These are phyloP conservation scores for Calonectria pauciramosa DNA, from an alignment of 2,329 filamentous ascomycete genomes.

Conservation along the genomic window DNA sequence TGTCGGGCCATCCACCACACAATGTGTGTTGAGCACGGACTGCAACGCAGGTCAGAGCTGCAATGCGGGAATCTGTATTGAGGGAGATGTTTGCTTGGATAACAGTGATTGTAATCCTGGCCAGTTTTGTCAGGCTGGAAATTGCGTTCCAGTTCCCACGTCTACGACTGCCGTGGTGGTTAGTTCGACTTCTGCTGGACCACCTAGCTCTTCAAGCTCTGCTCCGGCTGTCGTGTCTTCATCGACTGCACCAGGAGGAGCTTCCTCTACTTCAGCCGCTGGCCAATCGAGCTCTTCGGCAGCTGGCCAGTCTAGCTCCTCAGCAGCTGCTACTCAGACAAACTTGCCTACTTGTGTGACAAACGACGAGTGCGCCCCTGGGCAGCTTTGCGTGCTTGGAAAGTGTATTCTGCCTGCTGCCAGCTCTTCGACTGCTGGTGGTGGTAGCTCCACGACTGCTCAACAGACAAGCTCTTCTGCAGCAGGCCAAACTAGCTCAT, in stretches of 20 bases:
- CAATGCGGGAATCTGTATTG: background rate
- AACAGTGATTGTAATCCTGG: background rate
- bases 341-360: background rate
- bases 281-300: background rate
- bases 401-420: background rate
- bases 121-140: background rate
- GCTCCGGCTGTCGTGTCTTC: background rate
- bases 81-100: background rate
- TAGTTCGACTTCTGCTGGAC: background rate
- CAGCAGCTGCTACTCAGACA: background rate
- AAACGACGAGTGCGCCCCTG: background rate
- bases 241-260: background rate
- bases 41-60: background rate
- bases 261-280: background rate
- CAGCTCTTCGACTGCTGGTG: background rate
- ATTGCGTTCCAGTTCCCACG: background rate
- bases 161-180: background rate
- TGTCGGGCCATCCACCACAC: background rate
- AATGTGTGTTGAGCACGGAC: background rate
- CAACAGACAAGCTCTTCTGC: background rate
- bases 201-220: background rate
- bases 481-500: background rate
- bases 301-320: background rate
- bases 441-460: background rate
- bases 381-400: background rate